Evolutionary conservation across 805 yeast species (phyloP), one percentile per base, ranked within the genome.

Genomic region (Teunomyces gatunensis): DNA sequence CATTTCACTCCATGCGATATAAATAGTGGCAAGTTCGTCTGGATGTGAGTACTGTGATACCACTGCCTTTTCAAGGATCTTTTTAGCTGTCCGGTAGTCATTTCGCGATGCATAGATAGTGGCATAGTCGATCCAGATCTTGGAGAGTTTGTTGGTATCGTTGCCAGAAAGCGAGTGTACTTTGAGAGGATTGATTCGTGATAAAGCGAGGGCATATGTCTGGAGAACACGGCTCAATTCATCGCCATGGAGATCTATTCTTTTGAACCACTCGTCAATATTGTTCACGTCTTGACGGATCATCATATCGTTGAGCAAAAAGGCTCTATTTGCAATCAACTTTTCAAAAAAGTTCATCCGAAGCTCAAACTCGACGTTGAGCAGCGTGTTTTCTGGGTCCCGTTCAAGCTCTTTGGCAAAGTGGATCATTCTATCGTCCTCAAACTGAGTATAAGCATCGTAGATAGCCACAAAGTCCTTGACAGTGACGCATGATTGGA

Each of bases 1-100:
- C 64, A 80, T 67, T 47, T 86, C 86, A 5, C 85, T 73, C 96
- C 97, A 91, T 13, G 75, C 77, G n/a, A 80, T 68, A 78, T 89
- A 87, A 5, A 91, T 63, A 2, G 76, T 77, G 2, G 84, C 87
- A 17, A 89, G 65, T 50, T 89, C 96, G 18, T 79, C 78, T 0
- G 81, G 66, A 12, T 74, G 65, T 21, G 69, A 75, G 64, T 77
- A 89, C 5, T 90, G 91, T 0, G 90, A 91, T 47, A 82, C 81
- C 1, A 81, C 69, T 0, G 92, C 84, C 42, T 83, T 83, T 32
- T 81, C 79, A 47, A 77, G 79, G 5, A 90, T 77, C 13, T 78
- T 70, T 52, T 86, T 66, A 0, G 91, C 89, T 0, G 87, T 79
- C 13, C 68, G 70, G 9, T 75, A 52, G 54, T 87, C 89, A 0